Conservation (phyloP, 2,329 filamentous ascomycete genomes). For the Akanthomyces lecanii region DNA sequence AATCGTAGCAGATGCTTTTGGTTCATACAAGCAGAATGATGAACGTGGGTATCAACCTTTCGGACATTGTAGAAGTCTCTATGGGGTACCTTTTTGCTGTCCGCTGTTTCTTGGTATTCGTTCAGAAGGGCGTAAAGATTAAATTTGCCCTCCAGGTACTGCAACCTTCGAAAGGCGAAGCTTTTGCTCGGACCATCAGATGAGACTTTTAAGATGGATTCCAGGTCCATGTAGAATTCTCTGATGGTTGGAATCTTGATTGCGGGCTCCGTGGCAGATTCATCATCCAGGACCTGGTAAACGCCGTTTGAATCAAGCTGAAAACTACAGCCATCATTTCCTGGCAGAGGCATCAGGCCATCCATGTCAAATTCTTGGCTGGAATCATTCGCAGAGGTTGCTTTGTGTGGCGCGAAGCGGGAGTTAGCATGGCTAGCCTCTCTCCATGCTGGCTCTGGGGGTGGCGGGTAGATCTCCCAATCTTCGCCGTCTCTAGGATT, state of each 20-base stretch:
- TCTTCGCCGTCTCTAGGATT: constrained; percentile 81
- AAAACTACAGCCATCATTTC: constrained; percentile 66
- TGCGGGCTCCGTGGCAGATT: constrained; percentile 61
- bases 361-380: constrained; percentile 87
- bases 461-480: constrained; percentile 88
- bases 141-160: constrained; percentile 96
- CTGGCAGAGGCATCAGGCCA: constrained; percentile 71
- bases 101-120: constrained; percentile 95
- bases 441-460: constrained; percentile 83
- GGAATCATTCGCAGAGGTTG: constrained; percentile 86
- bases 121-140: constrained; percentile 91
- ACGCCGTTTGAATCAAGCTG: constrained; percentile 79
- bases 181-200: constrained; percentile 95
- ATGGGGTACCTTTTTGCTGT: constrained; percentile 96
- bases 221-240: constrained; percentile 94
- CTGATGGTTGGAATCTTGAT: constrained; percentile 85
- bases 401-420: constrained; percentile 45
- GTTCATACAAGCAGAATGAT: constrained; percentile 99
- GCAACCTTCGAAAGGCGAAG: constrained; percentile 89
- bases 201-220: constrained; percentile 80
- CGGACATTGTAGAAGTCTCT: constrained; percentile 98
- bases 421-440: constrained; percentile 35
- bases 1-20: constrained; percentile 97
- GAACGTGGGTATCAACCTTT: constrained; percentile 98
- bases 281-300: constrained; percentile 83